Evolutionary conservation across 2,329 filamentous ascomycete genomes (phyloP).

Genomic region (Colletotrichum tropicicola): DNA sequence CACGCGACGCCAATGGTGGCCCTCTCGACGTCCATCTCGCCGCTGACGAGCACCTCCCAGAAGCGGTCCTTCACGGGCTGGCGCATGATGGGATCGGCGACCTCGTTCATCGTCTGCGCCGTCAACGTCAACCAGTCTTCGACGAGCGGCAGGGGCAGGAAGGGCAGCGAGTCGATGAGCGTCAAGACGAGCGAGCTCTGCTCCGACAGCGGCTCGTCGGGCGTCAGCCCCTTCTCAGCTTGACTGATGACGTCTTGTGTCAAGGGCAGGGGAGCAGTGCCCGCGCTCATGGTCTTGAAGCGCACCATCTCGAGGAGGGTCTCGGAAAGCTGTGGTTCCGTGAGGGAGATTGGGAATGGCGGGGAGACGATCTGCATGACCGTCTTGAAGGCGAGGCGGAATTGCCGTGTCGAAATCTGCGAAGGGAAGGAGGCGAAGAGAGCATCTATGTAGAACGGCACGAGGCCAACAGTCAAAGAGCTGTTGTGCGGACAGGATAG

Average conservation of each 20-base stretch:
- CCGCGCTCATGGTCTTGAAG: slow-evolving; percentile 67
- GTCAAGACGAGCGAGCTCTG: slow-evolving; percentile 81
- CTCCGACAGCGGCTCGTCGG: slow-evolving; percentile 67
- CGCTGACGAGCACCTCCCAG: slow-evolving; percentile 80
- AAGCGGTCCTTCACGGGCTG: slow-evolving; percentile 75
- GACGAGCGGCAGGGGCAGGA: slow-evolving; percentile 73
- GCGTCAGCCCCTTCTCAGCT: slow-evolving; percentile 26
- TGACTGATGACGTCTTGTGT: slow-evolving; percentile 45
- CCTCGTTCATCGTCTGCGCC: slow-evolving; percentile 71
- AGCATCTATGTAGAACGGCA: slow-evolving; percentile 85
- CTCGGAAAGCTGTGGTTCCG: slow-evolving; percentile 81
- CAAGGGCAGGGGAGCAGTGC: slow-evolving; percentile 51
- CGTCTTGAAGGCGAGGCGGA: slow-evolving; percentile 87
- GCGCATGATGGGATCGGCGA: slow-evolving; percentile 70
- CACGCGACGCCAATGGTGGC: slow-evolving; percentile 82
- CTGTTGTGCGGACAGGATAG: slow-evolving; percentile 84
- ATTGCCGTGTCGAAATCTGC: slow-evolving; percentile 84
- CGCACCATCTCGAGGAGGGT: slow-evolving; percentile 81
- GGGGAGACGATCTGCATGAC: slow-evolving; percentile 84
- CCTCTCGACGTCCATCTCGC: slow-evolving; percentile 89
- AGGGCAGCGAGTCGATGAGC: slow-evolving; percentile 81
- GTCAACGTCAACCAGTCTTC: slow-evolving; percentile 83
- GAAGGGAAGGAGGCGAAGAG: slow-evolving; percentile 82
- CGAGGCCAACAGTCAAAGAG: slow-evolving; percentile 72
- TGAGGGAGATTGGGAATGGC: slow-evolving; percentile 77